phyloP scores from a whole-genome alignment of 371 early-diverging fungal genomes.

The Apophysomyces ossiformis region DNA sequence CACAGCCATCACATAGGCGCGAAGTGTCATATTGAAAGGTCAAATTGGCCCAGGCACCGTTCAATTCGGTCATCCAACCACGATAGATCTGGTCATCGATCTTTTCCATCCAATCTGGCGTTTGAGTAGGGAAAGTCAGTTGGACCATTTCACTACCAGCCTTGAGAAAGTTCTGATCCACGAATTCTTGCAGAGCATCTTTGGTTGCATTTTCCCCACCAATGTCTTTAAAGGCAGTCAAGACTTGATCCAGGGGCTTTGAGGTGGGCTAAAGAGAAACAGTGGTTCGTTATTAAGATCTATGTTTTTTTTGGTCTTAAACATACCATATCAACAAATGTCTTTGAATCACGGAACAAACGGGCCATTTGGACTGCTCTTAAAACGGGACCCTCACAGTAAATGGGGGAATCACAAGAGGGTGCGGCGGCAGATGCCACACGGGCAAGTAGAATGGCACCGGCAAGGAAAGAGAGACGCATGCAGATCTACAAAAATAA shows the following conservation, averaged over 20 bases:
- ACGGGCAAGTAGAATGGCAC: neutral
- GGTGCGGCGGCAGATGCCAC: constrained; percentile 1
- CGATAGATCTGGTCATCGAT: constrained; percentile 54
- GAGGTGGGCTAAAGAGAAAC: constrained; percentile 55
- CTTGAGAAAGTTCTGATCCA: constrained; percentile 63
- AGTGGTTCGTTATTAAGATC: no score
- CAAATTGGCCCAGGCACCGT: constrained; percentile 67
- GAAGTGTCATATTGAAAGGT: constrained; percentile 56
- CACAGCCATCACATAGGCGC: constrained; percentile 59
- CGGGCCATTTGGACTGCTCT: constrained; percentile 63
- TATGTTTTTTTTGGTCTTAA: neutral
- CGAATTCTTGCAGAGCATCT: constrained; percentile 55
- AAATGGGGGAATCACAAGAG: constrained; percentile 68
- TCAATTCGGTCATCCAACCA: constrained; percentile 56
- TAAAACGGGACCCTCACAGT: constrained; percentile 70
- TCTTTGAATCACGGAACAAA: constrained; percentile 74
- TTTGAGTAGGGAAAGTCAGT: constrained; percentile 15
- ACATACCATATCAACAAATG: constrained; percentile 66
- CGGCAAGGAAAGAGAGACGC: neutral
- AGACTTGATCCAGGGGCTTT: constrained; percentile 57
- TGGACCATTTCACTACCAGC: constrained; percentile 22
- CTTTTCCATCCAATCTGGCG: constrained; percentile 52
- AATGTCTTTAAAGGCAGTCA: constrained; percentile 56
- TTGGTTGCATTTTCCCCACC: constrained; percentile 50
- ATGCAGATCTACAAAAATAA: neutral